Evolutionary conservation across 257 asterid species (phyloP), one percentile per base, ranked within the genome.

Genomic region (Cinchona pubescens): DNA sequence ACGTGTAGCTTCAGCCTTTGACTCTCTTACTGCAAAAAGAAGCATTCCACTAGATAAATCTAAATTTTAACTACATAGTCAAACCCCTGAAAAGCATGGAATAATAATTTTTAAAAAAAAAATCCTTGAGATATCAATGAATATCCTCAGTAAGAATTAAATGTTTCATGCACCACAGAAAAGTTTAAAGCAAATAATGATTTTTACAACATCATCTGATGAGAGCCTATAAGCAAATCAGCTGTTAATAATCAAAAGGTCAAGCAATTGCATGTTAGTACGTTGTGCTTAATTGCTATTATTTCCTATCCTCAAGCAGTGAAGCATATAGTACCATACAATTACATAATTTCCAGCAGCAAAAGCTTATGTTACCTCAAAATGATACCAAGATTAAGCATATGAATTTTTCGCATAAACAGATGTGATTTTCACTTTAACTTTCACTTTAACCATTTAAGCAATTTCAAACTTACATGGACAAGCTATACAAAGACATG

Each of bases 21-120:
- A 83, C 62, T 91, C 98, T 76, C 88, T 85, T 72, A 88, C 98
- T 94, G 55, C 76, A 79, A 77, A 29, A 67, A 48, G 19, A 45
- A 78, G 61, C 65, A 79, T 61, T 48, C 40, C 65, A 69, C n/a
- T n/a, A 61, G 63, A 55, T 37, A 67, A 18, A 21, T 51, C 35
- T 37, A 67, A 18, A 21, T 51, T 46, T 14, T 30, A 55, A 53
- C 14, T 27, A 21, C 53, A 49, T 19, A 48, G 29, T 66, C 32
- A 34, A 68, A 69, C 13, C 23, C 58, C 15, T n/a, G 46, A 34
- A 10, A 27, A 25, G 53, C 32, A 69, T 59, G 32, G 25, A 29
- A 76, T 69, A 25, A n/a, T n/a, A n/a, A n/a, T n/a, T n/a, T n/a
- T n/a, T n/a, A n/a, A n/a, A 29, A 14, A 37, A 42, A 9, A 21